A percentile compares a stretch with the other conserved stretches of the same genome.
phyloP scores from a whole-genome alignment of 2,329 filamentous ascomycete species.

The Blastomyces parvus region DNA sequence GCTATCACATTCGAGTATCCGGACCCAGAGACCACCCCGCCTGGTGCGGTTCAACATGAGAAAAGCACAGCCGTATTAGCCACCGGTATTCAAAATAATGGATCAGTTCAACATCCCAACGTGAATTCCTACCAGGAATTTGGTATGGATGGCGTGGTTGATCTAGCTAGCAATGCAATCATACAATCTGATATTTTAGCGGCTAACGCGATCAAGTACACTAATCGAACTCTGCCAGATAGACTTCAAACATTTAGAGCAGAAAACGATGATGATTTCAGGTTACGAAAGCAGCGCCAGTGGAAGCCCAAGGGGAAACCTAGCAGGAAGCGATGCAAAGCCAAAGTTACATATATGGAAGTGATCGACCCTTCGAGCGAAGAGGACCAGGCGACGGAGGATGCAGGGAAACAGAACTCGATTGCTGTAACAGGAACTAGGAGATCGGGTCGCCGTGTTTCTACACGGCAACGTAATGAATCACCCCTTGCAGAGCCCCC shows the following conservation, averaged over 20 bases:
- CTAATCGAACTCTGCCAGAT: not conserved
- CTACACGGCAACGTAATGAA: not conserved
- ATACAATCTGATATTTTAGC: conserved; percentile 2
- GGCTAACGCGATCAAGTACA: not conserved
- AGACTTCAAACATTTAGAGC: not conserved
- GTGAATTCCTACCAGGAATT: not conserved
- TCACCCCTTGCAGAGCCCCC: not conserved
- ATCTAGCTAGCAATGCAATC: not conserved
- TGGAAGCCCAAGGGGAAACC: not conserved
- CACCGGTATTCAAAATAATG: not conserved
- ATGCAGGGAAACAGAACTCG: not conserved
- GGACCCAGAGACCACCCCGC: conserved; percentile 16
- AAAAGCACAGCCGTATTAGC: not conserved
- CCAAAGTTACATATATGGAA: not conserved
- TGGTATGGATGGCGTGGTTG: not conserved
- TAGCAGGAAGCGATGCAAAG: not conserved
- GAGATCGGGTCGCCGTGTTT: not conserved
- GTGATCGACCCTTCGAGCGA: not conserved
- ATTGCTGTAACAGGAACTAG: not conserved
- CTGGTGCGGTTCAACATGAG: not conserved
- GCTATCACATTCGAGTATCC: conserved; percentile 29
- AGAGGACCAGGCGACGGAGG: not conserved
- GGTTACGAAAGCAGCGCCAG: conserved; percentile 1
- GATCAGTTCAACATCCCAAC: not conserved
- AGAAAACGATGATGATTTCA: conserved; percentile 1